Percentiles rank a stretch among this genome's conserved stretches.
These are phyloP conservation scores for Metschnikowia colocasiae DNA, from an alignment of 805 yeast genomes.

Conservation along the genomic window DNA sequence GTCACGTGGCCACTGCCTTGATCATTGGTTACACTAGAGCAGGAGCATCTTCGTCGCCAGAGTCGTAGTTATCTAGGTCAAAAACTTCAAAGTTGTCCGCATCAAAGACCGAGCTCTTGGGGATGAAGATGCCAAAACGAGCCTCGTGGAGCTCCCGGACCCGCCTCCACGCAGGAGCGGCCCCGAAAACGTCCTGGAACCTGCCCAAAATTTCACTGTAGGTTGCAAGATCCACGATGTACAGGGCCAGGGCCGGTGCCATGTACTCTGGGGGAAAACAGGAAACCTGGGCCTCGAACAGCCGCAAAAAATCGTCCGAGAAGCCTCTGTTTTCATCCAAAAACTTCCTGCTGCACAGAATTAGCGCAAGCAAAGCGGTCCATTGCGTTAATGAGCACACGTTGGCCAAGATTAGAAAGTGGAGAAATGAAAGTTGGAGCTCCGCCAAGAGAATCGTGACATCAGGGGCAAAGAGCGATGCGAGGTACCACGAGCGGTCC, in stretches of 20 bases:
- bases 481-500: slow-evolving; percentile 62
- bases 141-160: slow-evolving; percentile 9
- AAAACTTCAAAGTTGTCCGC: slow-evolving; percentile 24
- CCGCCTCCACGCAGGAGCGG: slow-evolving; percentile 18
- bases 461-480: slow-evolving; percentile 32
- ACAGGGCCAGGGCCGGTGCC: slow-evolving; percentile 15
- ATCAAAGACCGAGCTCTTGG: slow-evolving; percentile 1
- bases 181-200: slow-evolving; percentile 13
- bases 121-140: slow-evolving; percentile 5
- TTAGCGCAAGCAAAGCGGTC: slow-evolving; percentile 47
- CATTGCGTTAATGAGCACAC: slow-evolving; percentile 63
- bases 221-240: slow-evolving; percentile 18
- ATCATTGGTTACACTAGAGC: slow-evolving; percentile 16
- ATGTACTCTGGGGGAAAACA: slow-evolving; percentile 43
- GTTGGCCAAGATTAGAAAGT: slow-evolving; percentile 54
- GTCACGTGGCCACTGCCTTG: background rate
- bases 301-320: slow-evolving; percentile 27
- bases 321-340: slow-evolving; percentile 23
- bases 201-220: slow-evolving; percentile 21
- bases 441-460: slow-evolving; percentile 44
- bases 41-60: slow-evolving; percentile 29
- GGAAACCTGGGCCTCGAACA: slow-evolving; percentile 36
- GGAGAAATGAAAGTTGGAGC: slow-evolving; percentile 48
- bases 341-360: slow-evolving; percentile 29
- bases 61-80: slow-evolving; percentile 21